Evolutionary conservation across 805 yeast genomes (phyloP).

Genomic region (Kodamaea restingae): DNA sequence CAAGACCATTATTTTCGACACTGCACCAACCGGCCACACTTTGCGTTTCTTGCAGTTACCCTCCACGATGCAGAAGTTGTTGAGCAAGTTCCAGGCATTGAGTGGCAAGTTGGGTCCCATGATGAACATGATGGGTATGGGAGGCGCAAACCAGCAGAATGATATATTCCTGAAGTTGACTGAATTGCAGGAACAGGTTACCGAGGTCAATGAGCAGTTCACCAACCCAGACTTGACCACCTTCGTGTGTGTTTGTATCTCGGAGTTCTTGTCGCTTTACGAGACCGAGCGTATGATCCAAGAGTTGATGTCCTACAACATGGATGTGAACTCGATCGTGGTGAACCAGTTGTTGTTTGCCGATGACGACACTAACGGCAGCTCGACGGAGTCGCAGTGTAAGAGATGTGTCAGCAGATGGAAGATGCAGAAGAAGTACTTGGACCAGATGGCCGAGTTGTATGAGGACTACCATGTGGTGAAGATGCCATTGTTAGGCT

Average conservation of each 20-base stretch:
- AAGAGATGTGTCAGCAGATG: conserved; percentile 88
- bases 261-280: conserved; percentile 91
- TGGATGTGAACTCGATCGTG: conserved; percentile 95
- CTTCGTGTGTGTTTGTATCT: conserved; percentile 93
- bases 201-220: conserved; percentile 90
- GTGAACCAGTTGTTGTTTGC: conserved; percentile 92
- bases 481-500: conserved; percentile 90
- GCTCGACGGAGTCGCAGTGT: conserved; percentile 53
- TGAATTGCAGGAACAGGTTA: conserved; percentile 74
- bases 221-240: conserved; percentile 95
- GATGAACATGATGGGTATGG: conserved; percentile 74
- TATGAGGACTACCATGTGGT: conserved; percentile 97
- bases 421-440: conserved; percentile 93
- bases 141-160: conserved; percentile 61
- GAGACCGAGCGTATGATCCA: conserved; percentile 98
- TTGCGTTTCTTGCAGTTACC: conserved; percentile 93
- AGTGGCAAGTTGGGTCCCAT: conserved; percentile 88
- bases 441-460: conserved; percentile 91
- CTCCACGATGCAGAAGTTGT: conserved; percentile 79
- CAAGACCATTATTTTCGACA: conserved; percentile 91
- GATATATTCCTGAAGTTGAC: conserved; percentile 77
- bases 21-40: conserved; percentile 99
- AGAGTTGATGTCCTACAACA: conserved; percentile 88
- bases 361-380: conserved; percentile 43
- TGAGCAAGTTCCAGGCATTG: conserved; percentile 82